Conservation (phyloP, 2,329 filamentous ascomycete species). For the Beauveria brongniartii region DNA sequence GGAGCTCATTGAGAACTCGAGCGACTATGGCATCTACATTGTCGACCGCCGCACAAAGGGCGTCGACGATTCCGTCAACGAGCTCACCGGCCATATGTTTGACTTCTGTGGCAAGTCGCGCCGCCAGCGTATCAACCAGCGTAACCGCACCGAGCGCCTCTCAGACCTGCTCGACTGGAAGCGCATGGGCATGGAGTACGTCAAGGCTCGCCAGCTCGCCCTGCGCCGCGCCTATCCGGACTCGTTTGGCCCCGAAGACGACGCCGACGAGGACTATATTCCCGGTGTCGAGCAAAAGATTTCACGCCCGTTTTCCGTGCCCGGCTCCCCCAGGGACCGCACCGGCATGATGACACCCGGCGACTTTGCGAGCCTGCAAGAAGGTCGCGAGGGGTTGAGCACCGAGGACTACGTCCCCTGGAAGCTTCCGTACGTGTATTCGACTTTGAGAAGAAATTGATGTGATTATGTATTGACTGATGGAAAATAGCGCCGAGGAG, state of each 20-base stretch:
- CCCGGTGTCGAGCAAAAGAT: conserved; percentile 92
- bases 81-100: conserved; percentile 80
- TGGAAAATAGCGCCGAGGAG: conserved; percentile 70
- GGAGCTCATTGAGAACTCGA: conserved; percentile 94
- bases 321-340: conserved; percentile 82
- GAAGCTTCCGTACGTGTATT: conserved; percentile 82
- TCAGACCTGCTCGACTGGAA: conserved; percentile 98
- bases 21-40: conserved; percentile 98
- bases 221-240: conserved; percentile 83
- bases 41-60: conserved; percentile 93
- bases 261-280: conserved; percentile 83
- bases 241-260: conserved; percentile 73
- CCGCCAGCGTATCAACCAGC: conserved; percentile 95
- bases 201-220: conserved; percentile 91
- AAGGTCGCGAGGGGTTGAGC: conserved; percentile 83
- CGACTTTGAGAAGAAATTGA: background rate
- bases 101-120: conserved; percentile 91
- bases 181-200: conserved; percentile 98
- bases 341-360: conserved; percentile 98
- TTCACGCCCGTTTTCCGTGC: conserved; percentile 85
- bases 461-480: background rate
- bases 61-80: conserved; percentile 94
- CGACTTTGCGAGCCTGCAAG: conserved; percentile 93
- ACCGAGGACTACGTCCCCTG: conserved; percentile 98
- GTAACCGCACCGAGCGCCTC: conserved; percentile 89